phyloP scores from a whole-genome alignment of 2,329 filamentous ascomycete genomes.

The Ophiostoma pallidulum region DNA sequence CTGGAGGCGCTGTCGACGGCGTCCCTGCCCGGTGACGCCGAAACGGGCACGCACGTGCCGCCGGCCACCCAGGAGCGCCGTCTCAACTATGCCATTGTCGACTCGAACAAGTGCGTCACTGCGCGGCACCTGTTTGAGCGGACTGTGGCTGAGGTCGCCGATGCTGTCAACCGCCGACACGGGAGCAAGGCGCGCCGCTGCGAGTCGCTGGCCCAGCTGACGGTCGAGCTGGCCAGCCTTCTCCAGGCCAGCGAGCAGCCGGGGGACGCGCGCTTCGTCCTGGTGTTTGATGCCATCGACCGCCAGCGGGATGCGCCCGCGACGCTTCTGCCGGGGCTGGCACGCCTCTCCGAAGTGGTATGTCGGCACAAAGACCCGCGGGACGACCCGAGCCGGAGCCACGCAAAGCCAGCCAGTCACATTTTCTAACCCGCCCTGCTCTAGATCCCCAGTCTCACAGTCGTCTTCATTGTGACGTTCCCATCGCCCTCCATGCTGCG shows the following conservation, averaged over 20 bases:
- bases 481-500: slow-evolving; percentile 62
- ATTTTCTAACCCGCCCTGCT: no score
- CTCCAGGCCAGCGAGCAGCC: slow-evolving; percentile 36
- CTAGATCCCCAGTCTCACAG: slow-evolving; percentile 69
- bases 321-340: slow-evolving; percentile 72
- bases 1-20: slow-evolving; percentile 37
- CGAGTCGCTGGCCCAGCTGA: slow-evolving; percentile 70
- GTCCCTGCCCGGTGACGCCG: slow-evolving; percentile 33
- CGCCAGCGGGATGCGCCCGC: slow-evolving; percentile 68
- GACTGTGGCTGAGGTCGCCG: slow-evolving; percentile 50
- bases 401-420: no score
- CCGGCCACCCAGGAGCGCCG: slow-evolving; percentile 33
- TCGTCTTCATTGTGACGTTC: slow-evolving; percentile 66
- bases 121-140: slow-evolving; percentile 68
- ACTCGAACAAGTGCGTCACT: slow-evolving; percentile 68
- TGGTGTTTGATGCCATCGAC: slow-evolving; percentile 86
- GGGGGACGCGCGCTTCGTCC: slow-evolving; percentile 52
- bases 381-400: no score
- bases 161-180: slow-evolving; percentile 38
- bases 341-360: slow-evolving; percentile 72
- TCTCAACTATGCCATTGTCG: slow-evolving; percentile 51
- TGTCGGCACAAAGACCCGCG: slow-evolving; percentile 26
- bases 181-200: slow-evolving; percentile 50
- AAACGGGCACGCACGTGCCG: no score
- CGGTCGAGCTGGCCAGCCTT: slow-evolving; percentile 60